Conservation (phyloP, 2,329 filamentous ascomycete genomes). For the Thyridium curvatum region DNA sequence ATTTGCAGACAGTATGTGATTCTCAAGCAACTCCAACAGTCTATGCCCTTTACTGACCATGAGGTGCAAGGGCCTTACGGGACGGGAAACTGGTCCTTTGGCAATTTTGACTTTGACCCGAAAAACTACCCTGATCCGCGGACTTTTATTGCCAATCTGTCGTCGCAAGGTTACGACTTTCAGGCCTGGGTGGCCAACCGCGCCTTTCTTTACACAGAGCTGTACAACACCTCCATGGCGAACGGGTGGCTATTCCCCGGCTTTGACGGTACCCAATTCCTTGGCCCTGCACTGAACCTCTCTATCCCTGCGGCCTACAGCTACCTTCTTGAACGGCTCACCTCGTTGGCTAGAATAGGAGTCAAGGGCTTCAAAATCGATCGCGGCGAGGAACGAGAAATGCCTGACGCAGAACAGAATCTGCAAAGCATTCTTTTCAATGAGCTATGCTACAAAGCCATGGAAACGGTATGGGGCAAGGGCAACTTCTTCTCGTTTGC, state of each 20-base stretch:
- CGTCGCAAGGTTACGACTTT: conserved; percentile 23
- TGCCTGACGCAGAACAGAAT: conserved; percentile 28
- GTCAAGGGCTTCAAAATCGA: conserved; percentile 30
- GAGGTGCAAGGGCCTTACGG: conserved; percentile 17
- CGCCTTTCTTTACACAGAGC: conserved; percentile 20
- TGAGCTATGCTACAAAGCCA: conserved; percentile 21
- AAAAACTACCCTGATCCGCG: conserved; percentile 21
- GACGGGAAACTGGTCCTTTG: conserved; percentile 20
- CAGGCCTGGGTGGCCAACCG: conserved; percentile 29
- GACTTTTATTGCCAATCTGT: conserved; percentile 22
- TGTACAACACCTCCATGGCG: conserved; percentile 19
- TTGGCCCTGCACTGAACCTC: conserved; percentile 25
- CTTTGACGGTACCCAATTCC: conserved; percentile 16
- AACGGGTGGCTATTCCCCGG: conserved; percentile 24
- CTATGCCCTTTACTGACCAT: no score
- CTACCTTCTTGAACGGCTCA: conserved; percentile 22
- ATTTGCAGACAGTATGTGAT: conserved; percentile 22
- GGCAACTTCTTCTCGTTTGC: conserved; percentile 25
- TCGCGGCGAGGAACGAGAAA: conserved; percentile 28
- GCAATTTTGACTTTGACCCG: conserved; percentile 28
- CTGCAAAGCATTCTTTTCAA: conserved; percentile 23
- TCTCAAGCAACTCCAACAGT: no score
- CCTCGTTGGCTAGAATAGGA: conserved; percentile 22
- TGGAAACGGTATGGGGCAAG: conserved; percentile 21
- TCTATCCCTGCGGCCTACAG: conserved; percentile 25